A percentile compares a stretch with the other conserved stretches of the same genome.
phyloP scores from a whole-genome alignment of 108 stramenopile genomes.

The Skeletonema marinoi region DNA sequence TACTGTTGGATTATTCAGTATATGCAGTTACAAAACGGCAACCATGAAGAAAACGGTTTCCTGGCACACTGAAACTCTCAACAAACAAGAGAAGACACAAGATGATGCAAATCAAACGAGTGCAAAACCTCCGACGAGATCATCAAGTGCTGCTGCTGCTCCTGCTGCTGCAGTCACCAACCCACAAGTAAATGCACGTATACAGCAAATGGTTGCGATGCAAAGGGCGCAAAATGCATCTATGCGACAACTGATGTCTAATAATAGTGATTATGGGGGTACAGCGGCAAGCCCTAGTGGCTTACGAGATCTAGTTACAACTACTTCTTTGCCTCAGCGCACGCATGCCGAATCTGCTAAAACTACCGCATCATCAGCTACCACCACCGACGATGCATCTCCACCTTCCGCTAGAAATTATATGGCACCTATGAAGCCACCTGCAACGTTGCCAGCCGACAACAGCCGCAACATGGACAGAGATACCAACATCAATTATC shows the following conservation, averaged over 20 bases:
- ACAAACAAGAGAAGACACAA: neutral
- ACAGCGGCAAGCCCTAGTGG: slow-evolving; percentile 17
- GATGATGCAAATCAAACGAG: neutral
- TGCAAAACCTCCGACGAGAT: neutral
- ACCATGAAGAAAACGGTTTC: slow-evolving; percentile 30
- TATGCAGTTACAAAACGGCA: neutral
- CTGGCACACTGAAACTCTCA: slow-evolving; percentile 22
- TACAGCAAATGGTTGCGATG: slow-evolving; percentile 37
- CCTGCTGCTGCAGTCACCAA: neutral
- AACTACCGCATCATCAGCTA: neutral
- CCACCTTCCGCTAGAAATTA: neutral
- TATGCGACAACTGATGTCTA: slow-evolving; percentile 28
- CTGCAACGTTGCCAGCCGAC: neutral
- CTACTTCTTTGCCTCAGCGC: neutral
- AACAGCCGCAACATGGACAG: neutral
- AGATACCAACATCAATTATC: slow-evolving; percentile 20
- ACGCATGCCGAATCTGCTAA: neutral
- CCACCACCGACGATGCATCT: neutral
- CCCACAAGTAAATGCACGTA: slow-evolving; percentile 16
- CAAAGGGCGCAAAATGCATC: slow-evolving; percentile 36
- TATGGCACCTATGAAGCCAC: slow-evolving; percentile 13
- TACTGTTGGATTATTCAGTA: too few species aligned
- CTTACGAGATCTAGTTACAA: slow-evolving; percentile 8
- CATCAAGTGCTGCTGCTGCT: slow-evolving; percentile 1
- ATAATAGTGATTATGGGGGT: slow-evolving; percentile 2